Evolutionary conservation across 2,329 filamentous ascomycete species (phyloP).

Genomic region (Neopestalotiopsis sp.): DNA sequence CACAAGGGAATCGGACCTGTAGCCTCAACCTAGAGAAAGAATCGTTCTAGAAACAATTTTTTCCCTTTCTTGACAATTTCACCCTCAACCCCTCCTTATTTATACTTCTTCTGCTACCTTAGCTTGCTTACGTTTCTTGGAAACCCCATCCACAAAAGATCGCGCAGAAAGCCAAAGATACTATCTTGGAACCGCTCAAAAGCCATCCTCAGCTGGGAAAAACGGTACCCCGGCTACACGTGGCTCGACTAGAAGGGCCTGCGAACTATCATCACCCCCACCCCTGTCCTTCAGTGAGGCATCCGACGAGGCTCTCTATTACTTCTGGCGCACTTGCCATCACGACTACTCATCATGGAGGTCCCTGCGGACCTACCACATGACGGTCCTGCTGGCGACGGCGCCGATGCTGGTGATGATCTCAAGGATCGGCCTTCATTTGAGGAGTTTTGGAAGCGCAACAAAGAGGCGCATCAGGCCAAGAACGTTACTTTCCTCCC

Average conservation of each 20-base stretch:
- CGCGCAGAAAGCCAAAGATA: not conserved
- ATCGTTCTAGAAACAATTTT: constrained; percentile 2
- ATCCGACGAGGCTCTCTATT: not conserved
- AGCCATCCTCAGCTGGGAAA: not conserved
- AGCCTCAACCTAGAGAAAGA: not conserved
- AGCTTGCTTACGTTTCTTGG: not conserved
- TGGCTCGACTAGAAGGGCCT: not conserved
- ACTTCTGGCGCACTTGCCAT: not conserved
- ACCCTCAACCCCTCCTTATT: not conserved
- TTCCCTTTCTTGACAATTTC: not conserved
- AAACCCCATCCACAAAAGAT: not conserved
- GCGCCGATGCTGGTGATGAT: not conserved
- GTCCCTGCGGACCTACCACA: constrained; percentile 3
- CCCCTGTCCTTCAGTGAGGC: not conserved
- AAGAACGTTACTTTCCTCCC: constrained; percentile 14
- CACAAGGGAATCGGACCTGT: not conserved
- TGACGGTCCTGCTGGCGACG: not conserved
- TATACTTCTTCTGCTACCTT: not conserved
- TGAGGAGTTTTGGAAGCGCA: constrained; percentile 22
- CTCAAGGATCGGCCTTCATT: constrained; percentile 19
- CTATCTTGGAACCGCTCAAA: not conserved
- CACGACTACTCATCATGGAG: not conserved
- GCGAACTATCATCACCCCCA: not conserved
- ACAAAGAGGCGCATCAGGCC: constrained; percentile 14
- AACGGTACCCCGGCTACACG: not conserved